These are phyloP conservation scores for Aspergillus hortae DNA, from an alignment of 2,329 filamentous ascomycete genomes.

Conservation along the genomic window DNA sequence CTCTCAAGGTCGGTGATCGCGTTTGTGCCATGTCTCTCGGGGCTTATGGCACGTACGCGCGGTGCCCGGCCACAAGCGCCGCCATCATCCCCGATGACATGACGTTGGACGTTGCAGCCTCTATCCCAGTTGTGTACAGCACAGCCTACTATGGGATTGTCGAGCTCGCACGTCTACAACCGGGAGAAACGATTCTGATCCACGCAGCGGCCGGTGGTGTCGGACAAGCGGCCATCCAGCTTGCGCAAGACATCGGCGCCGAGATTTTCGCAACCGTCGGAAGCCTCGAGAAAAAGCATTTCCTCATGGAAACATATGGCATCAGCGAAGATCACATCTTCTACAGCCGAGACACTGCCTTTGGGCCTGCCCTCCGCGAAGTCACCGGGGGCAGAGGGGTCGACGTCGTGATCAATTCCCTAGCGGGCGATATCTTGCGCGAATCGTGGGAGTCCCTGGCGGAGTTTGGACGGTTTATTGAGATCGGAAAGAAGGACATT, in stretches of 20 bases:
- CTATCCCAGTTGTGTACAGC: slow-evolving; percentile 7
- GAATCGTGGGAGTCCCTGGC: slow-evolving; percentile 23
- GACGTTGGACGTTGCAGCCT: background rate
- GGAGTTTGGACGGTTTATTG: slow-evolving; percentile 23
- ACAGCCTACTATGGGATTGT: slow-evolving; percentile 14
- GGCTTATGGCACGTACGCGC: slow-evolving; percentile 21
- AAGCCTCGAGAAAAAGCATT: slow-evolving; percentile 20
- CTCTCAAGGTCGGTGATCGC: slow-evolving; percentile 24
- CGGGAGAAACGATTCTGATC: slow-evolving; percentile 21
- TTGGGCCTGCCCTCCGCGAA: slow-evolving; percentile 13
- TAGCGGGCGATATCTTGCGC: slow-evolving; percentile 20
- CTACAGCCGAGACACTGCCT: slow-evolving; percentile 23
- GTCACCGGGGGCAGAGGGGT: slow-evolving; percentile 20
- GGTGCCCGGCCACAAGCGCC: slow-evolving; percentile 8
- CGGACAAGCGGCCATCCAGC: slow-evolving; percentile 25
- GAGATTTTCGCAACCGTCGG: slow-evolving; percentile 26
- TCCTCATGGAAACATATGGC: slow-evolving; percentile 19
- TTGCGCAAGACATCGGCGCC: slow-evolving; percentile 21
- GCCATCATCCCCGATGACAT: background rate
- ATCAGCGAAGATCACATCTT: slow-evolving; percentile 22
- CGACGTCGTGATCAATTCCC: slow-evolving; percentile 26
- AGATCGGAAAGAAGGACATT: slow-evolving; percentile 10
- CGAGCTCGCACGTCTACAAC: slow-evolving; percentile 17
- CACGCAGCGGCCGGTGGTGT: slow-evolving; percentile 27
- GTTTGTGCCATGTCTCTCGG: slow-evolving; percentile 28